These are phyloP conservation scores for Heliamphora ciliata DNA, from an alignment of 179 eudicot species.

Conservation along the genomic window DNA sequence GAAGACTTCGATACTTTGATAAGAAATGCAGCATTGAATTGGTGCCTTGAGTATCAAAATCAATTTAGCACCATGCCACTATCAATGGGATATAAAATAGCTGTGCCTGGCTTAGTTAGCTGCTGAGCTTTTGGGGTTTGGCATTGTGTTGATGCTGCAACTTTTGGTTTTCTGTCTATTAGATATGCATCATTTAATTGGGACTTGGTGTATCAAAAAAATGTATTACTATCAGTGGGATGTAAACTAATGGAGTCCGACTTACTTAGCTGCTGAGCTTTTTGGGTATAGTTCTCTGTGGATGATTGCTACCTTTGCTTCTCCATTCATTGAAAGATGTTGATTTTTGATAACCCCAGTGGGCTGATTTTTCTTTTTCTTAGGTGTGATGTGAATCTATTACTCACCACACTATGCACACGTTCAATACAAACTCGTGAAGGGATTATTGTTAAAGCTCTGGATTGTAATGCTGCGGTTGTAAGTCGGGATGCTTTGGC, in stretches of 20 bases:
- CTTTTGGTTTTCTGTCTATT: background rate
- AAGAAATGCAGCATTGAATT: too few species aligned
- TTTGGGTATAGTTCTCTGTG: background rate
- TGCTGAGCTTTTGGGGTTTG: too few species aligned
- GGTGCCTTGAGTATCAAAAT: background rate
- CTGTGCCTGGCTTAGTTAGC: too few species aligned
- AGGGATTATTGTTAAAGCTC: slow-evolving; percentile 77
- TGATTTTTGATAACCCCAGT: background rate
- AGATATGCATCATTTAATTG: background rate
- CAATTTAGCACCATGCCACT: too few species aligned
- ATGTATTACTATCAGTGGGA: background rate
- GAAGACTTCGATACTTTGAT: too few species aligned
- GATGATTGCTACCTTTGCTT: background rate
- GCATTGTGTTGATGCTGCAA: too few species aligned
- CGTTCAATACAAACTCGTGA: slow-evolving; percentile 97
- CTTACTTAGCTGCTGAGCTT: too few species aligned
- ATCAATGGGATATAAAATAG: too few species aligned
- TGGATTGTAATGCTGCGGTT: slow-evolving; percentile 82
- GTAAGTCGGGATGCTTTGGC: slow-evolving; percentile 95
- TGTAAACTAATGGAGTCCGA: background rate
- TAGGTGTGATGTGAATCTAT: slow-evolving; percentile 80
- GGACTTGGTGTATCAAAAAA: background rate
- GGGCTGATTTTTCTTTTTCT: slow-evolving; percentile 14
- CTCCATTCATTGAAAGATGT: slow-evolving; percentile 1
- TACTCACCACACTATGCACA: slow-evolving; percentile 71